A percentile compares a stretch with the other conserved stretches of the same genome.
Conservation (phyloP, 2,329 filamentous ascomycete genomes). For the Aotearoamyces nothofagi region DNA sequence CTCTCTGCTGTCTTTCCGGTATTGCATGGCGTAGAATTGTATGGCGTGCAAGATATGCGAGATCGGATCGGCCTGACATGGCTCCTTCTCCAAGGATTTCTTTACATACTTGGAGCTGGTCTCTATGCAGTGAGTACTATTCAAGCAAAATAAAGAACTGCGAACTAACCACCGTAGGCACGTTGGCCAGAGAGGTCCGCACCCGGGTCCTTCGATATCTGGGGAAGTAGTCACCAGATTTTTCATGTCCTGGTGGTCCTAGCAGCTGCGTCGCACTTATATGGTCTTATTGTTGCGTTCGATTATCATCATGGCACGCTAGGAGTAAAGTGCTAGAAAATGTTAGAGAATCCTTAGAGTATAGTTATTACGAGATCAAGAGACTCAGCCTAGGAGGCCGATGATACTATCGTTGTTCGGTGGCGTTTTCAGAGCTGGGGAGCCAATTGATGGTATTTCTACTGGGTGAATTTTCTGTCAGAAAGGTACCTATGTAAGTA, state of each 20-base stretch:
- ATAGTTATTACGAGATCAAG: no score
- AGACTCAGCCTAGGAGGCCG: no score
- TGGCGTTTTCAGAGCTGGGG: no score
- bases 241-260: conserved; percentile 83
- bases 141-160: not conserved
- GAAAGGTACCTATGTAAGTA: no score
- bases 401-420: no score
- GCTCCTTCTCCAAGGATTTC: conserved; percentile 61
- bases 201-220: conserved; percentile 75
- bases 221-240: conserved; percentile 89
- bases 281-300: conserved; percentile 70
- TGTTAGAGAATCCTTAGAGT: no score
- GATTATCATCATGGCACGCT: conserved; percentile 57
- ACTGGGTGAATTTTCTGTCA: no score
- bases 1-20: conserved; percentile 73
- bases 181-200: conserved; percentile 70
- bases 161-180: conserved; percentile 27
- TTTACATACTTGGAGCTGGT: conserved; percentile 76
- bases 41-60: conserved; percentile 51
- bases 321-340: conserved; percentile 12
- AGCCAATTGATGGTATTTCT: no score
- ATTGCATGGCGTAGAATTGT: conserved; percentile 54
- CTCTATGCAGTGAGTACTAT: conserved; percentile 59
- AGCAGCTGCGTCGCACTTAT: conserved; percentile 69
- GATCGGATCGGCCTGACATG: conserved; percentile 66